These are phyloP conservation scores for Verbena officinalis DNA, from an alignment of 257 asterid genomes.

Conservation along the genomic window DNA sequence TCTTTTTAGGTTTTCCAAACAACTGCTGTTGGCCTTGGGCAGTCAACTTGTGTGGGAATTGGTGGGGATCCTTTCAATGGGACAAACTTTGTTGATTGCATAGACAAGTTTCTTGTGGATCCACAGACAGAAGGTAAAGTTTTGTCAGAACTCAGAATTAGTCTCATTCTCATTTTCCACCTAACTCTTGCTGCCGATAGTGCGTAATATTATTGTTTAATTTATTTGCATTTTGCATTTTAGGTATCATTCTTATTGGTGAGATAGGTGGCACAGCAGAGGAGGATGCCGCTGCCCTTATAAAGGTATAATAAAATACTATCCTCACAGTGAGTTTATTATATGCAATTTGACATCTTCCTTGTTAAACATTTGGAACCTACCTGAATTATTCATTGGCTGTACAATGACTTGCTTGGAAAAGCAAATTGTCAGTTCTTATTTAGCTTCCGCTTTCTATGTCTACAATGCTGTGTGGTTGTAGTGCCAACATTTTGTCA, in stretches of 20 bases:
- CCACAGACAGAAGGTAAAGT: conserved; percentile 94
- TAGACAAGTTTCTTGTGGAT: conserved; percentile 82
- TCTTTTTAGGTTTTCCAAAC: conserved; percentile 87
- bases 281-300: conserved; percentile 96
- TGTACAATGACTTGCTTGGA: neutral
- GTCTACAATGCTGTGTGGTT: conserved; percentile 9
- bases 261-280: conserved; percentile 99
- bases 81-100: conserved; percentile 95
- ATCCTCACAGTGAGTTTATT: conserved; percentile 1
- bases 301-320: conserved; percentile 60
- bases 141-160: conserved; percentile 1
- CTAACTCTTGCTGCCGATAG: neutral
- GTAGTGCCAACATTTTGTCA: neutral
- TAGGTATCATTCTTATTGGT: conserved; percentile 92
- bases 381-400: neutral
- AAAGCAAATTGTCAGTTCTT: conserved; percentile 3
- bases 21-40: conserved; percentile 99
- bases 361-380: neutral
- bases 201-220: conserved; percentile 19
- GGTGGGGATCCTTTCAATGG: conserved; percentile 99
- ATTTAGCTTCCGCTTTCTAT: conserved; percentile 8
- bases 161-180: conserved; percentile 13
- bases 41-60: conserved; percentile 94
- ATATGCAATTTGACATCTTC: conserved; percentile 11
- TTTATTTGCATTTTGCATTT: conserved; percentile 29